Conservation (phyloP, 352 stramenopile genomes). For the Aphanomyces stellatus region DNA sequence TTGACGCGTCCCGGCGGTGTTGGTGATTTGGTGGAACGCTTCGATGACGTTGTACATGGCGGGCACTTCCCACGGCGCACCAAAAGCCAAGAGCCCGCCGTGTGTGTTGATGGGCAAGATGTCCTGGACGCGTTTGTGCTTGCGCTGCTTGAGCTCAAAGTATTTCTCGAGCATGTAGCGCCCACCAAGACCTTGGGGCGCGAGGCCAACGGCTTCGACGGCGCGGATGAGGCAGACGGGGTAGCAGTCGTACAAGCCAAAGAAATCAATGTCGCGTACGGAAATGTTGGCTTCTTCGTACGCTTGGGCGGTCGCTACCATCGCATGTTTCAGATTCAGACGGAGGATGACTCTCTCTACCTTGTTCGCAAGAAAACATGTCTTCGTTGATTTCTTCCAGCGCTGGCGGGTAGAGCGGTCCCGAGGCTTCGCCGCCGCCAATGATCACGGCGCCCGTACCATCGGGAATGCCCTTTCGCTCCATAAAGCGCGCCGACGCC, state of each 20-base stretch:
- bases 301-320: constrained; percentile 21
- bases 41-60: constrained; percentile 33
- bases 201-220: constrained; percentile 30
- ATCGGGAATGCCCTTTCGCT: constrained; percentile 22
- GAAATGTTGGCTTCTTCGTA: constrained; percentile 27
- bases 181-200: constrained; percentile 25
- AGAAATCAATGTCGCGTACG: constrained; percentile 32
- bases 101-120: constrained; percentile 39
- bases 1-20: constrained; percentile 22
- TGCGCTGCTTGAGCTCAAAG: constrained; percentile 15
- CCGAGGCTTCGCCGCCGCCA: constrained; percentile 30
- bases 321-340: no score
- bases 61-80: constrained; percentile 32
- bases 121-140: constrained; percentile 22
- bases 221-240: constrained; percentile 35
- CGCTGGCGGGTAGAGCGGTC: constrained; percentile 26
- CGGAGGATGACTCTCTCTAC: no score
- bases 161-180: constrained; percentile 32
- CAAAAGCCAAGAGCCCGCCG: constrained; percentile 32
- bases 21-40: constrained; percentile 26
- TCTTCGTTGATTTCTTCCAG: constrained; percentile 26
- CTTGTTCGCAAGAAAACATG: constrained; percentile 31
- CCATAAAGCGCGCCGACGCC: constrained; percentile 26
- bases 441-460: constrained; percentile 24
- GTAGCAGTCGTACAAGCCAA: constrained; percentile 41